A percentile compares a stretch with the other conserved stretches of the same genome.
phyloP scores from a whole-genome alignment of 2,329 filamentous ascomycete genomes.

The Thelonectria rubi region DNA sequence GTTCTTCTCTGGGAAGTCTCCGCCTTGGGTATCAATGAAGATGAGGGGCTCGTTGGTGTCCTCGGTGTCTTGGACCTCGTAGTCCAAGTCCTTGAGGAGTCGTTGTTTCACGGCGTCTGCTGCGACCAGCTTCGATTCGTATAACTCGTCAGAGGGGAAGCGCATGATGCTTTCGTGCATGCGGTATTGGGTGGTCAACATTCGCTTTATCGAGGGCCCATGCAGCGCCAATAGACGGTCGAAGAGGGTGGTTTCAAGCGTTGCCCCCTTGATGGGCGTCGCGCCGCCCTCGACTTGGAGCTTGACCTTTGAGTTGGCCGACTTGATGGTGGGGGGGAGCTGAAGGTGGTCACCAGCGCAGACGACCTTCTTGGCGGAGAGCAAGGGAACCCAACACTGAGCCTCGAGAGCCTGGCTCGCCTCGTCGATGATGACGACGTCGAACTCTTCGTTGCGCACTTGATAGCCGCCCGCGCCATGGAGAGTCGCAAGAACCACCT shows the following conservation, averaged over 20 bases:
- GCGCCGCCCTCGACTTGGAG: slow-evolving; percentile 48
- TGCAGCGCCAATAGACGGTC: slow-evolving; percentile 86
- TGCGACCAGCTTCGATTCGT: slow-evolving; percentile 82
- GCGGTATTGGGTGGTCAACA: slow-evolving; percentile 96
- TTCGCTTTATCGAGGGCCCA: slow-evolving; percentile 84
- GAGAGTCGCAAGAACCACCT: slow-evolving; percentile 89
- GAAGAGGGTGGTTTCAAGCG: slow-evolving; percentile 90
- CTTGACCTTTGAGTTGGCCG: slow-evolving; percentile 64
- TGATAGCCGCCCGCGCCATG: slow-evolving; percentile 92
- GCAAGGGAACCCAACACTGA: slow-evolving; percentile 93
- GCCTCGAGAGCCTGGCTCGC: slow-evolving; percentile 95
- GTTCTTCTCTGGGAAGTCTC: slow-evolving; percentile 84
- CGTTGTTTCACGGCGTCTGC: slow-evolving; percentile 80
- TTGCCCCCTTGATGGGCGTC: slow-evolving; percentile 61
- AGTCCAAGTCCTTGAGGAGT: slow-evolving; percentile 79
- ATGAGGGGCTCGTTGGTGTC: slow-evolving; percentile 88
- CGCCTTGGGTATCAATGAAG: slow-evolving; percentile 96
- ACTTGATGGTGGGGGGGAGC: slow-evolving; percentile 94
- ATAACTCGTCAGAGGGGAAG: slow-evolving; percentile 90
- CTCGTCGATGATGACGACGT: slow-evolving; percentile 95
- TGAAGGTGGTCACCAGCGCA: slow-evolving; percentile 95
- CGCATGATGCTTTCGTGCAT: slow-evolving; percentile 98
- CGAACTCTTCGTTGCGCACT: slow-evolving; percentile 81
- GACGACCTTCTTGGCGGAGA: slow-evolving; percentile 83
- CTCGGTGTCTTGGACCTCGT: slow-evolving; percentile 80